Evolutionary conservation across 805 yeast genomes (phyloP), one percentile per base, ranked within the genome.

Genomic region (Pichia phayaonensis): DNA sequence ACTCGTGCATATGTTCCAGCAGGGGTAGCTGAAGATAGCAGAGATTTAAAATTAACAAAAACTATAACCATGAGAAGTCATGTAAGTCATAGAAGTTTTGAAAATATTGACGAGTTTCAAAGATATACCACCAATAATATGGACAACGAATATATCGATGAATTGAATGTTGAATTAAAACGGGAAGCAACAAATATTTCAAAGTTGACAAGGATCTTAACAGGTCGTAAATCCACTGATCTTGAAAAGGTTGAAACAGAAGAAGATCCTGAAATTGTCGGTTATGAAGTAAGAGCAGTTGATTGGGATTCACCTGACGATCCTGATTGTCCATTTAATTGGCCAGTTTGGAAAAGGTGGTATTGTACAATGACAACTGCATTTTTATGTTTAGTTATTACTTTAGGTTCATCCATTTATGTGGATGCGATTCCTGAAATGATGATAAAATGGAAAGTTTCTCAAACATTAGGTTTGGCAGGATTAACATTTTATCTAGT

Each of bases 401-500:
- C 90, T 0, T 75, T 86, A 62, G 92, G 94, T 23, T 83, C 90
- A 0, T 85, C 92, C 0, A 70, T 85, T 49, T 86, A 73, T 59
- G 86, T 84, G 24, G 74, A 79, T 50, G 85, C 90, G 52, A 75
- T 83, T 2, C 76, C 79, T 2, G 82, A 79, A 53, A 64, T 85
- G 59, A 64, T 68, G 59, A 51, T 49, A 1, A 62, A 70, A 52
- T 76, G 84, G 63, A 69, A 72, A n/a, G 73, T 76, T 13, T 77
- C 82, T 12, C 76, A 81, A 62, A 82, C 82, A 40, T 70, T 85
- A 52, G 83, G 79, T 13, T 61, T 86, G 31, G 67, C 86, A 1
- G 94, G 94, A 12, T 72, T 85, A 56, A 80, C 90, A 0, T 77
- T 85, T 54, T 85, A 84, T 61, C 63, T 84, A 49, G 51, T 85